These are phyloP conservation scores for Melanomma pulvis-pyrius DNA, from an alignment of 495 filamentous ascomycete species.

Conservation along the genomic window DNA sequence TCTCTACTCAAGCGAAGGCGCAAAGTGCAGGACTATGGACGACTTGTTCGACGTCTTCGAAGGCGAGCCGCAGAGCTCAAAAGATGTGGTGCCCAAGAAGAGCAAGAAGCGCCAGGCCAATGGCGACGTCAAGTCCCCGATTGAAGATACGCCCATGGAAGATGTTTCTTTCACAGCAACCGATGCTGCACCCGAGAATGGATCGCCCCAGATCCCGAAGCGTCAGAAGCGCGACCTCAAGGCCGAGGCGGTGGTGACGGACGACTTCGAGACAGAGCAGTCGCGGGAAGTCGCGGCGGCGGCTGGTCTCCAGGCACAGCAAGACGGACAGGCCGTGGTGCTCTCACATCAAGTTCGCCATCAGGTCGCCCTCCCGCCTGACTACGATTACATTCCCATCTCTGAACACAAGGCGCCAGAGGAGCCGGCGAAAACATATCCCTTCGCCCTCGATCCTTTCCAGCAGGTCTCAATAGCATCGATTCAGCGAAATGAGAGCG, in stretches of 20 bases:
- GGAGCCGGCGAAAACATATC: constrained; percentile 77
- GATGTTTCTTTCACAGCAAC: constrained; percentile 45
- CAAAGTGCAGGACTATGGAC: constrained; percentile 32
- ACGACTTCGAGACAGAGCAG: constrained; percentile 94
- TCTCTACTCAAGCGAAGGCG: neutral
- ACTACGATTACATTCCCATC: constrained; percentile 91
- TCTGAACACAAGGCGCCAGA: constrained; percentile 85
- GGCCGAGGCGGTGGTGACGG: constrained; percentile 82
- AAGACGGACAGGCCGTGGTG: constrained; percentile 69
- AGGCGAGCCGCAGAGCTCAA: constrained; percentile 35
- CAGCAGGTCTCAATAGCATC: constrained; percentile 90
- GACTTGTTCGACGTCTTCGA: constrained; percentile 50
- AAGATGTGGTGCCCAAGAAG: constrained; percentile 40
- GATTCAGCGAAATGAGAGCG: constrained; percentile 92
- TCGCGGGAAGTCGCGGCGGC: constrained; percentile 83
- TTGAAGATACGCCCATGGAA: constrained; percentile 32
- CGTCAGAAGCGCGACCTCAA: constrained; percentile 72
- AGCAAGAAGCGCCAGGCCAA: constrained; percentile 68
- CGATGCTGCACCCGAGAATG: constrained; percentile 32
- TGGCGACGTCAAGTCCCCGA: constrained; percentile 64
- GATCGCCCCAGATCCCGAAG: constrained; percentile 64
- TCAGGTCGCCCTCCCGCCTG: constrained; percentile 90
- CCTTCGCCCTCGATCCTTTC: constrained; percentile 95
- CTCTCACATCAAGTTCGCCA: constrained; percentile 97
- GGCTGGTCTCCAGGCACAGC: constrained; percentile 72